These are phyloP conservation scores for Ramaria sp. DNA, from an alignment of 768 basidiomycete species.

Conservation along the genomic window DNA sequence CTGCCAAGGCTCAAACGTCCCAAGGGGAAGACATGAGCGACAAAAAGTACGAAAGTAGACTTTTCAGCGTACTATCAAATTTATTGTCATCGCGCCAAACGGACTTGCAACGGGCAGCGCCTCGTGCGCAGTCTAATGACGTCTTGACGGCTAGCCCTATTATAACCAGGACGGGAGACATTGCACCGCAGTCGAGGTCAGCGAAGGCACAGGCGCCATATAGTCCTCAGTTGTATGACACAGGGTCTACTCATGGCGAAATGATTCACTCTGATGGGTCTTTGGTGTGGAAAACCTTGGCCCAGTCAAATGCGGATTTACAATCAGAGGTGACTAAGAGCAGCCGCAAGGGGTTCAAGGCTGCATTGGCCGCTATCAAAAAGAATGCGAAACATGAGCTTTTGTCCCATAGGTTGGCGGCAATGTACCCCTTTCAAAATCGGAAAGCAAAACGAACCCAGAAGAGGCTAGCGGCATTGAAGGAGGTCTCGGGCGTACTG, in stretches of 20 bases:
- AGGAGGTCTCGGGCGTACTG: background rate
- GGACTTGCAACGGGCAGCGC: too few species aligned
- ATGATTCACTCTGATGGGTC: too few species aligned
- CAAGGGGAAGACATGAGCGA: too few species aligned
- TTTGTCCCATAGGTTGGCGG: background rate
- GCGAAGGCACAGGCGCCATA: background rate
- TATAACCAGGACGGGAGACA: background rate
- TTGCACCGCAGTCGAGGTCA: background rate
- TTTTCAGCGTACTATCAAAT: too few species aligned
- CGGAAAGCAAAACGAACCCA: background rate
- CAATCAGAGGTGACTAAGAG: too few species aligned
- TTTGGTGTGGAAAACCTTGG: too few species aligned
- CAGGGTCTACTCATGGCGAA: background rate
- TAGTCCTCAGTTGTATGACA: background rate
- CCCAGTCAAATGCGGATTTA: too few species aligned
- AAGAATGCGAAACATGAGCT: background rate
- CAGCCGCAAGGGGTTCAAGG: background rate
- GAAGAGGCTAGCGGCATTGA: background rate
- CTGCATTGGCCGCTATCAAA: background rate
- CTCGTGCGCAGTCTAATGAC: background rate
- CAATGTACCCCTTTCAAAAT: too few species aligned
- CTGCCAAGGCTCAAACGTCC: too few species aligned
- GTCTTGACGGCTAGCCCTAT: background rate
- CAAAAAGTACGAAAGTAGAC: too few species aligned
- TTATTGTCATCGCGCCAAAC: too few species aligned